Base-by-base conservation (phyloP, 768 basidiomycete species). In the Tulasnella sp. region DNA sequence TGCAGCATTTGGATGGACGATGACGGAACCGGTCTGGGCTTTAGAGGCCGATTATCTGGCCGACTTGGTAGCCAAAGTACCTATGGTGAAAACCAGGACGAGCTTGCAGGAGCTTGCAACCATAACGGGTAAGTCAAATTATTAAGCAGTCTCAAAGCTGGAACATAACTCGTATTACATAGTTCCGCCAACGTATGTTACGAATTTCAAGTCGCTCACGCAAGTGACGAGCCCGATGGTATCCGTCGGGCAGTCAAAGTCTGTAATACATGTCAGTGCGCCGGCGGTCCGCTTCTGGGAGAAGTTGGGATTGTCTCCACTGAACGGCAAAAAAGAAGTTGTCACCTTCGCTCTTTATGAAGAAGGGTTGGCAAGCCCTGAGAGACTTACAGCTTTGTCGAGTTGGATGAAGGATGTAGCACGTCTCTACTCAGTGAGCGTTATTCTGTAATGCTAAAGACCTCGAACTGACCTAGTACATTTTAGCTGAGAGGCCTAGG, bases 231-330 rank as follows among this genome's bases (percentile, higher is more conserved):
- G 86, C 8, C 77, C 84, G 1, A 82, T 86, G 81, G 77, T 94
- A 12, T 82, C 88, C 0, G 83, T 91, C 35, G 88, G 86, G 2
- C 91, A 91, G 76, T 85, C 86, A 2, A 88, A 89, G 41, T 83
- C 86, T 3, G 79, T 92, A 34, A 82, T 94, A n/a, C 87, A 92
- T 47, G 79, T 91, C 19, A 79, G 86, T 16, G 88, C 91, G 1
- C 79, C 90, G 4, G 89, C 91, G 0, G 77, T 94, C 29, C 84
- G 88, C 1, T 94, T 94, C 78, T 94, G 93, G 92, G 89, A 91
- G 75, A 94, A 92, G 78, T 83, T 94, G 14, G 91, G 90, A 0
- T 77, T 95, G 59, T 82, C 83, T 17, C 93, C 93, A 0, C 83
- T 85, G 63, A 84, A 84, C 40, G 93, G 94, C 7, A 82, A 80